These are phyloP conservation scores for Anisogramma anomala DNA, from an alignment of 2,329 filamentous ascomycete species.

Conservation along the genomic window DNA sequence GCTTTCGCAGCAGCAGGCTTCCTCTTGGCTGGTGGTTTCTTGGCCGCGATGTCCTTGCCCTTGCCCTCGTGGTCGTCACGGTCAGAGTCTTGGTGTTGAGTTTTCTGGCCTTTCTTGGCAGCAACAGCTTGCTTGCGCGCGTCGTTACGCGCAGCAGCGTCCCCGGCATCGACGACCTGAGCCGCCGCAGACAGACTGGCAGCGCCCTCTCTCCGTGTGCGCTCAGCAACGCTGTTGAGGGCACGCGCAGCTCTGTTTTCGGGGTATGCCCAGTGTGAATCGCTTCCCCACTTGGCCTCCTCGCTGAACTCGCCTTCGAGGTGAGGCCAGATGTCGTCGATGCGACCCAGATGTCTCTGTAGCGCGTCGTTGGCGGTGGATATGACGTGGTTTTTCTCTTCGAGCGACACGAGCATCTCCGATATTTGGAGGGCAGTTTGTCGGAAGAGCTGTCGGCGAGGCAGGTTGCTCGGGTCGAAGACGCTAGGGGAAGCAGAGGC, in stretches of 20 bases:
- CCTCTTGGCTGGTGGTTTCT: constrained; percentile 55
- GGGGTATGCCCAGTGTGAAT: constrained; percentile 89
- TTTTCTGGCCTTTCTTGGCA: constrained; percentile 61
- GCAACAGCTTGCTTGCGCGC: constrained; percentile 71
- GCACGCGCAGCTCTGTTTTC: constrained; percentile 60
- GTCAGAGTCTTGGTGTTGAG: constrained; percentile 59
- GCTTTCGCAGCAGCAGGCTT: constrained; percentile 39
- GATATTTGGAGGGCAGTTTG: constrained; percentile 67
- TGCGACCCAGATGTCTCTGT: constrained; percentile 68
- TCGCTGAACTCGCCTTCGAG: constrained; percentile 86
- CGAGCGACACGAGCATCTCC: constrained; percentile 78
- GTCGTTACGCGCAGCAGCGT: constrained; percentile 72
- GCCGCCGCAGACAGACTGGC: constrained; percentile 67
- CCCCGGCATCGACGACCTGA: constrained; percentile 69
- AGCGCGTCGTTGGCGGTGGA: constrained; percentile 85
- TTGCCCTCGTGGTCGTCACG: constrained; percentile 56
- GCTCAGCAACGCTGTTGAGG: constrained; percentile 54
- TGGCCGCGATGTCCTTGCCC: constrained; percentile 37
- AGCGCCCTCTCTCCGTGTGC: constrained; percentile 66
- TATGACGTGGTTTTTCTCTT: constrained; percentile 97
- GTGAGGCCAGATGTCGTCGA: constrained; percentile 79
- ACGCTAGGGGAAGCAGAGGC: constrained; percentile 34
- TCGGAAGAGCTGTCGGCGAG: constrained; percentile 62
- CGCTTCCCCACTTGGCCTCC: constrained; percentile 84
- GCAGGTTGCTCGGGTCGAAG: constrained; percentile 47